phyloP scores from a whole-genome alignment of 805 yeast species.

The Wickerhamiella hasegawae region DNA sequence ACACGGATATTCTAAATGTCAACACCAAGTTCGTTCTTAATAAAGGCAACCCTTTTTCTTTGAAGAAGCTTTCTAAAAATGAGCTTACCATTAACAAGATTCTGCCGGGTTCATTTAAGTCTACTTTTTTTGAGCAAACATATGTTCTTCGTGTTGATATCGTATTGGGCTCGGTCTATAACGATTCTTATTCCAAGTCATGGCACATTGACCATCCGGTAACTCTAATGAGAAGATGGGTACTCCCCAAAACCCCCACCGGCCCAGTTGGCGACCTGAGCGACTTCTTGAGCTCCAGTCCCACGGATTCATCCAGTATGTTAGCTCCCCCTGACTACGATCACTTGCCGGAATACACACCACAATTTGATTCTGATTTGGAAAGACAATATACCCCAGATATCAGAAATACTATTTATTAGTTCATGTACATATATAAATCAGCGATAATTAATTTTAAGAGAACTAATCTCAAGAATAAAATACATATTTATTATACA shows the following conservation, averaged over 20 bases:
- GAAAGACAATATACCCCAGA: too few relatives aligned
- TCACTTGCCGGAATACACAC: too few relatives aligned
- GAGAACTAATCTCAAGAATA: too few relatives aligned
- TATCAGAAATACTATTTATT: too few relatives aligned
- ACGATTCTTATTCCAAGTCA: neutral
- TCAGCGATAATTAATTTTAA: neutral
- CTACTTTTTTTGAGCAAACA: conserved; percentile 1
- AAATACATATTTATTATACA: too few relatives aligned
- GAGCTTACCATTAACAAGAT: neutral
- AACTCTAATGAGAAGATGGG: neutral
- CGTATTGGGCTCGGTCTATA: conserved; percentile 1
- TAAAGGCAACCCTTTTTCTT: neutral
- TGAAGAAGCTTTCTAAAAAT: neutral
- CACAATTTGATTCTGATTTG: too few relatives aligned
- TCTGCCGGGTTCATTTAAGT: conserved; percentile 3
- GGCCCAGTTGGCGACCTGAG: too few relatives aligned
- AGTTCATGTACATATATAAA: neutral
- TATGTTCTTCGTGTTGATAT: conserved; percentile 3
- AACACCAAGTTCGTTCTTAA: neutral
- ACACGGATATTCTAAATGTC: neutral
- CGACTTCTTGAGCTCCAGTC: too few relatives aligned
- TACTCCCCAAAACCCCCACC: too few relatives aligned
- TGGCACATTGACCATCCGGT: neutral
- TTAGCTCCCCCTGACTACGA: too few relatives aligned
- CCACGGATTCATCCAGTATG: too few relatives aligned